Base-by-base conservation (phyloP, 371 early-diverging fungal species). In the Mucor piriformis region DNA sequence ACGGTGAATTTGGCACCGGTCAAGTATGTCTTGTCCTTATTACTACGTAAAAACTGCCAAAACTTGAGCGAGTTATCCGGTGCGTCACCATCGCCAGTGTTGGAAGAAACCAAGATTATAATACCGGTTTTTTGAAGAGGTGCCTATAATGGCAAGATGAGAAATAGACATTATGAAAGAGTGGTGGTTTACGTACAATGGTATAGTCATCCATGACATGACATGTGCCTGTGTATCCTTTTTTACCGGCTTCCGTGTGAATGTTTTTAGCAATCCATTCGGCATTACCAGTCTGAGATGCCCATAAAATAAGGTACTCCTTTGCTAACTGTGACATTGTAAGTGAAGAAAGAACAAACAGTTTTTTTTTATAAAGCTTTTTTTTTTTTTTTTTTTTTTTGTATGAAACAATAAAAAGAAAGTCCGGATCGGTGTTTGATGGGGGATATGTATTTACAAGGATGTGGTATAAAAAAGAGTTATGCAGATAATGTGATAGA, bases 31-130 rank as follows among this genome's bases (percentile, higher is more conserved):
- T 78, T 72, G 13, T 78, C 63, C 59, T 87, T 88, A 53, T 77
- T 77, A 13, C 88, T 76, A 38, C 92, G 85, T 46, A 95, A 61
- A 56, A 83, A 89, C 6, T 92, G 77, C 90, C 91, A 94, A 73
- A 94, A 95, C 67, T 92, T 91, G 20, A 86, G 79, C 0, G 94
- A 81, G 74, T 96, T 95, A 66, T 95, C 95, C 4, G 97, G 97
- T 32, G 95, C 89, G 66, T 97, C 97, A 18, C 97, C 97, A 70
- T 97, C 95, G 15, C 96, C 97, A 0, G 95, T 95, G n/a, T 93
- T 95, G 8, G 95, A 93, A 34, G 85, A 75, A 0, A 97, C 89
- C 60, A 94, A 78, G 49, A 97, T 88, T 1, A 90, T 69, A 3
- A 88, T 80, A 20, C 84, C 79, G 16, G 82, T 73, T 23, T 69